Conservation (phyloP, 2,329 filamentous ascomycete genomes). For the Hypoxylon sp. region DNA sequence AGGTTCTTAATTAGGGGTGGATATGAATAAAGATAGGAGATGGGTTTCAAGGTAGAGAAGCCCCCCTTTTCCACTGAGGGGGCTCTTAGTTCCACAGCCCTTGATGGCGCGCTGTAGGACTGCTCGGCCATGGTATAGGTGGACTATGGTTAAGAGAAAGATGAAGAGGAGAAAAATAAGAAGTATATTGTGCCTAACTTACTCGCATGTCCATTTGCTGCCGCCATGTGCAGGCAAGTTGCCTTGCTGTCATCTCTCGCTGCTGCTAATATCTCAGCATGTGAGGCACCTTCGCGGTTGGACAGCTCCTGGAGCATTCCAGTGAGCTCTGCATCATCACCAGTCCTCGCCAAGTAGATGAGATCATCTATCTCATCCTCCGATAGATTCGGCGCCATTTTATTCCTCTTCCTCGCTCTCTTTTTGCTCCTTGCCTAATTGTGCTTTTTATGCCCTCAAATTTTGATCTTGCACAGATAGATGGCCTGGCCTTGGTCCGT, state of each 20-base stretch:
- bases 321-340: constrained; percentile 79
- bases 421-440: not conserved
- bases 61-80: constrained; percentile 4
- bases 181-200: constrained; percentile 51
- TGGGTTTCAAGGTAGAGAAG: not conserved
- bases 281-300: constrained; percentile 70
- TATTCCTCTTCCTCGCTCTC: constrained; percentile 24
- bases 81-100: not conserved
- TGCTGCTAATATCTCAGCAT: constrained; percentile 75
- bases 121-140: not conserved
- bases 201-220: constrained; percentile 90
- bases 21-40: not conserved
- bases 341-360: constrained; percentile 85
- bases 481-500: constrained; percentile 13
- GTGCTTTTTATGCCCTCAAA: not conserved
- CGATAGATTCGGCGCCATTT: constrained; percentile 69
- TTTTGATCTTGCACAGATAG: not conserved
- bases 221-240: constrained; percentile 91
- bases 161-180: not conserved
- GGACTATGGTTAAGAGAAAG: too few relatives aligned
- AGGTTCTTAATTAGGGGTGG: not conserved
- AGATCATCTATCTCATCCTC: constrained; percentile 92
- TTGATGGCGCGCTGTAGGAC: not conserved
- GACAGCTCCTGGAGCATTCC: constrained; percentile 71
- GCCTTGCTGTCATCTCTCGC: constrained; percentile 82